Conservation (phyloP, 164 flowering plant genomes). For the Echeveria elegans region DNA sequence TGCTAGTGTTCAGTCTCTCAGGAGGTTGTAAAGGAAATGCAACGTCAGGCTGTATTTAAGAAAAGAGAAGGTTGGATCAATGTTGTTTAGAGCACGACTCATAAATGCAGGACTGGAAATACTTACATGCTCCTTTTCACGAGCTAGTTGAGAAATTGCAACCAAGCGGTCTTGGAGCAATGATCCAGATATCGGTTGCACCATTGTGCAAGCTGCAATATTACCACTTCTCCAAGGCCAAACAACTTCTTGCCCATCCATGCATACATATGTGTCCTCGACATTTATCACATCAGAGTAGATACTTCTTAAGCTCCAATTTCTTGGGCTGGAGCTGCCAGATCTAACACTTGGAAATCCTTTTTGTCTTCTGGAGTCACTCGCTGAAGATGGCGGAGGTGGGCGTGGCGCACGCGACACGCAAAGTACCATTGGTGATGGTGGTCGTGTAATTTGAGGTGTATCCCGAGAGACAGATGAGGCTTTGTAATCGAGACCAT, state of each 20-base stretch:
- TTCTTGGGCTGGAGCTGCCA: constrained; percentile 98
- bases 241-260: constrained; percentile 76
- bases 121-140: constrained; percentile 88
- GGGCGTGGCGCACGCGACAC: constrained; percentile 87
- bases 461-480: constrained; percentile 80
- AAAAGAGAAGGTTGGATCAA: neutral
- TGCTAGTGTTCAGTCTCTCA: constrained; percentile 39
- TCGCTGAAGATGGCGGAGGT: constrained; percentile 82
- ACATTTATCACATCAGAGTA: constrained; percentile 54
- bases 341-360: constrained; percentile 95
- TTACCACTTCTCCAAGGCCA: constrained; percentile 88
- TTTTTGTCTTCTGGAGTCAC: constrained; percentile 71
- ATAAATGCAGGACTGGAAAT: neutral
- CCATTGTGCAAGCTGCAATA: constrained; percentile 49
- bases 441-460: constrained; percentile 84
- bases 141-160: constrained; percentile 79
- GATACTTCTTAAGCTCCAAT: constrained; percentile 87
- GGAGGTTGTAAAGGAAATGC: constrained; percentile 79
- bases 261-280: constrained; percentile 53
- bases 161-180: constrained; percentile 69
- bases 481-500: constrained; percentile 52
- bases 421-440: constrained; percentile 94
- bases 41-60: constrained; percentile 67
- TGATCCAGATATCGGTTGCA: constrained; percentile 72
- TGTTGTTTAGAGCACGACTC: neutral